Evolutionary conservation across 2,329 filamentous ascomycete genomes (phyloP), one percentile per base, ranked within the genome.

Genomic region (Neopestalotiopsis rosae): DNA sequence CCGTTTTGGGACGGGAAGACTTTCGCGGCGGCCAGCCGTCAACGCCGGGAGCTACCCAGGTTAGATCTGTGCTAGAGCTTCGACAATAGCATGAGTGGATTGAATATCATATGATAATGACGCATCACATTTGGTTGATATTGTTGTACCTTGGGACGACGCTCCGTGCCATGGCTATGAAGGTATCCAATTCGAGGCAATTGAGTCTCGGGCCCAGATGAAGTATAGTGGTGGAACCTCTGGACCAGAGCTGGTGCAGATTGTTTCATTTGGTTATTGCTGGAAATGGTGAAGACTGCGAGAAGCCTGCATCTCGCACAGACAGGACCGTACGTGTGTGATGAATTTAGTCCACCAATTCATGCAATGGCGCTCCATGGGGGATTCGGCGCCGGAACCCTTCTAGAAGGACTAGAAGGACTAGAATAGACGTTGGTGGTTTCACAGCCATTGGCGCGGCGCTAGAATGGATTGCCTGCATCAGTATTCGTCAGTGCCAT

Each of bases 371-470:
- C 20, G 20, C 12, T 24, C 38, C 40, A 30, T 24, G 28, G 34
- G 64, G 3, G 38, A 38, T 38, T 56, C 17, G 52, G 34, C 34
- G 32, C 42, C 24, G 34, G 65, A 67, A 67, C 12, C 14, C 56
- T 67, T 67, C 65, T 67, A 67, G 65, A 67, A 67, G 52, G 30
- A 66, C 56, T 67, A 67, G 65, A 61, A 67, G 24, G 45, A 56
- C 56, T 67, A 67, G 65, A 61, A 67, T 24, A 28, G 24, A 24
- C n/a, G 24, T 38, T 59, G 52, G 65, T 28, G 17, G 65, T 67
- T 67, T 67, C 65, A 67, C 32, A 61, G 58, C 30, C 20, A 42
- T 61, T 56, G 17, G 24, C 45, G 65, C 38, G 52, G 65, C 56
- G 65, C 65, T 67, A 67, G 45, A 32, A 32, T 32, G 65, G 17